A percentile compares a stretch with the other conserved stretches of the same genome.
phyloP scores from a whole-genome alignment of 2,329 filamentous ascomycete genomes.

The Trichophaea hybrida region DNA sequence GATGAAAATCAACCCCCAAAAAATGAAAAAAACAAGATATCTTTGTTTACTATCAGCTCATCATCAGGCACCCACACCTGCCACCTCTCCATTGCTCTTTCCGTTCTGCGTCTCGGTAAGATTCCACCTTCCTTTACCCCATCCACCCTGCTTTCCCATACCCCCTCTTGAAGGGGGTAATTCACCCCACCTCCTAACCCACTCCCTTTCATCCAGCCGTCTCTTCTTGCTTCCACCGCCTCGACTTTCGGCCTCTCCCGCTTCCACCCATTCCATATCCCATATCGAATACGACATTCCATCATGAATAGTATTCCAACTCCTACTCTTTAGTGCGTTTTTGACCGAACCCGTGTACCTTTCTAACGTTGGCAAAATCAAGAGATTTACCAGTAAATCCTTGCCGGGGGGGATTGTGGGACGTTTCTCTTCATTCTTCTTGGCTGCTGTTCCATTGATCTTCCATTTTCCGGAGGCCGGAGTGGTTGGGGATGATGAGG shows the following conservation, averaged over 20 bases:
- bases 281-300: slow-evolving; percentile 80
- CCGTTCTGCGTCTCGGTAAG: background rate
- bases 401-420: slow-evolving; percentile 36
- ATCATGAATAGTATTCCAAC: slow-evolving; percentile 60
- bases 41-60: too few relatives aligned
- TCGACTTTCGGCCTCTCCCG: slow-evolving; percentile 42
- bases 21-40: too few relatives aligned
- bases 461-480: slow-evolving; percentile 17
- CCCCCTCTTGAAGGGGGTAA: slow-evolving; percentile 12
- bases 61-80: background rate
- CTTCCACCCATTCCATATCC: slow-evolving; percentile 72
- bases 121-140: slow-evolving; percentile 16
- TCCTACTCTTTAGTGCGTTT: slow-evolving; percentile 67
- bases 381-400: slow-evolving; percentile 73
- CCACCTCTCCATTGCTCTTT: background rate
- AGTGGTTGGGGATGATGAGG: slow-evolving; percentile 30
- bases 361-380: slow-evolving; percentile 66
- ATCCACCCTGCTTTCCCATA: slow-evolving; percentile 15
- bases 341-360: slow-evolving; percentile 61
- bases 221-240: slow-evolving; percentile 25
- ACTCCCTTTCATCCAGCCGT: slow-evolving; percentile 21
- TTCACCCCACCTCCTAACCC: slow-evolving; percentile 21
- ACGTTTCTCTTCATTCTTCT: slow-evolving; percentile 29
- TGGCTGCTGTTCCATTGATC: slow-evolving; percentile 11
- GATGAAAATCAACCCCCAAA: too few relatives aligned